Conservation (phyloP, 176 grass and related monocot genomes). For the Aegilops speltoides region DNA sequence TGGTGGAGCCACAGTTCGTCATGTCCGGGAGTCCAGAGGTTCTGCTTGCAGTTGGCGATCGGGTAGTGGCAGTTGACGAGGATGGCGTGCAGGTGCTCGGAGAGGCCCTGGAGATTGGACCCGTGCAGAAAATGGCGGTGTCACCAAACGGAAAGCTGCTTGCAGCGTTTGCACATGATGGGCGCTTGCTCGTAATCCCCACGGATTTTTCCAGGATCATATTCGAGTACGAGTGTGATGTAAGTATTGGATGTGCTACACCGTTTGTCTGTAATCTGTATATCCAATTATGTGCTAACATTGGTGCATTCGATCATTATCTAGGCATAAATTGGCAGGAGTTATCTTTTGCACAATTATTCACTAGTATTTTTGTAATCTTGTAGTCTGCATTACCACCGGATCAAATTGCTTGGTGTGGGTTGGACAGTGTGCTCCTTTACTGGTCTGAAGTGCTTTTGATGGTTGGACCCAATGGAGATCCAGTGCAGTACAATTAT, state of each 20-base stretch:
- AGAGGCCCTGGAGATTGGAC: constrained; percentile 65
- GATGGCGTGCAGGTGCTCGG: constrained; percentile 81
- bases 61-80: constrained; percentile 70
- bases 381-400: constrained; percentile 90
- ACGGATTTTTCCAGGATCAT: constrained; percentile 91
- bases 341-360: not conserved
- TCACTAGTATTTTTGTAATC: constrained; percentile 12
- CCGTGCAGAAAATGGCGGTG: constrained; percentile 92
- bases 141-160: constrained; percentile 89
- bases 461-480: constrained; percentile 89
- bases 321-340: not conserved
- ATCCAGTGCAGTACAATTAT: constrained; percentile 79
- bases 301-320: not conserved
- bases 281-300: constrained; percentile 5
- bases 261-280: not conserved
- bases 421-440: constrained; percentile 90
- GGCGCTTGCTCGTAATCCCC: constrained; percentile 76
- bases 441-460: constrained; percentile 87
- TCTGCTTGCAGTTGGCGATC: constrained; percentile 75
- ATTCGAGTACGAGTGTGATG: constrained; percentile 93
- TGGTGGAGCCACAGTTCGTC: constrained; percentile 81
- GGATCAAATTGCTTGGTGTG: constrained; percentile 94
- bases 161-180: constrained; percentile 82
- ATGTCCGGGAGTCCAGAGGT: constrained; percentile 93
- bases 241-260: constrained; percentile 37